phyloP scores from a whole-genome alignment of 345 rosid genomes.

The Euphorbia lathyris region DNA sequence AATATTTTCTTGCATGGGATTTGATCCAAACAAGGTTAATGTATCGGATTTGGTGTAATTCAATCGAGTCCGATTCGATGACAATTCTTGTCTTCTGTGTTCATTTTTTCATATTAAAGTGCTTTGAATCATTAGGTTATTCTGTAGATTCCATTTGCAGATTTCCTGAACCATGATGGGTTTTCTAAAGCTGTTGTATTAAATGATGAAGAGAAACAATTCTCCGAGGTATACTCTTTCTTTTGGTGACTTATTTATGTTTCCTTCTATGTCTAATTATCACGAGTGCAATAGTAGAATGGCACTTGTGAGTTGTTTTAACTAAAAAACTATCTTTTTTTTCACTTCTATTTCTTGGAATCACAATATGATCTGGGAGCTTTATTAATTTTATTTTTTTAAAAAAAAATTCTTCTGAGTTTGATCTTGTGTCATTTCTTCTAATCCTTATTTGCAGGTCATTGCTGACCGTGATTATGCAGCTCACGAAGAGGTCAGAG shows the following conservation, averaged over 20 bases:
- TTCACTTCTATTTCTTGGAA: not conserved
- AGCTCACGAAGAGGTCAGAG: constrained; percentile 73
- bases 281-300: not conserved
- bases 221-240: constrained; percentile 56
- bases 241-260: constrained; percentile 12
- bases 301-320: not conserved
- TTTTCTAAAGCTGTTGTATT: constrained; percentile 56
- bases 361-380: not conserved
- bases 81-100: not conserved
- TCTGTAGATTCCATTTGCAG: constrained; percentile 86
- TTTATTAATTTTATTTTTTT: constrained; percentile 3
- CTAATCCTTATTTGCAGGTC: constrained; percentile 47
- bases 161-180: constrained; percentile 81
- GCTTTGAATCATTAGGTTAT: constrained; percentile 25
- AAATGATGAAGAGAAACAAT: constrained; percentile 55
- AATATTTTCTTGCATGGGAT: no score
- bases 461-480: constrained; percentile 66
- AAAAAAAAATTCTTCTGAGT: not conserved
- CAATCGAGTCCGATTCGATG: not conserved
- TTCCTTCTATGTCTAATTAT: not conserved
- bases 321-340: not conserved
- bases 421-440: constrained; percentile 4
- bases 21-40: not conserved
- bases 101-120: not conserved
- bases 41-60: not conserved